Conservation (phyloP, 441 rosid species). For the Metrosideros polymorpha region DNA sequence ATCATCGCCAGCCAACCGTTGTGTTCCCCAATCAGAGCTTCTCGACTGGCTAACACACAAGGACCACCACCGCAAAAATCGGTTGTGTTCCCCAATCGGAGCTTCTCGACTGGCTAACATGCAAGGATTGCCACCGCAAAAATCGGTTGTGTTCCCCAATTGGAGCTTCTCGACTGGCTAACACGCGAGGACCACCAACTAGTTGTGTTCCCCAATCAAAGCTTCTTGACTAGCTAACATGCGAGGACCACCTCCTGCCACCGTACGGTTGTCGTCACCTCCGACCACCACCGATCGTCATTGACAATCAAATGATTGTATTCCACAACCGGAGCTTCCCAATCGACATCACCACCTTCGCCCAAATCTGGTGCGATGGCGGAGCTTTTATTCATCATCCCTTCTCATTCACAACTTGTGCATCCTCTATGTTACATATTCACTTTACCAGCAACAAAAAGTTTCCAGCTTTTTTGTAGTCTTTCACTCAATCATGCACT, state of each 20-base stretch:
- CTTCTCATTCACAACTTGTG: background rate
- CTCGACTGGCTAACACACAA: too few species aligned
- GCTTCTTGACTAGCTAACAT: background rate
- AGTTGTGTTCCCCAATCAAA: background rate
- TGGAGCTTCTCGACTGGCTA: too few species aligned
- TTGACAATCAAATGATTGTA: background rate
- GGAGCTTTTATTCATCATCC: background rate
- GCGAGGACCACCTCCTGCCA: background rate
- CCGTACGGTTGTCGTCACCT: too few species aligned
- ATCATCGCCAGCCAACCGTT: background rate
- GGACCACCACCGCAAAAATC: too few species aligned
- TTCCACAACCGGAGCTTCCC: background rate
- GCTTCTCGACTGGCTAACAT: too few species aligned
- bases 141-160: too few species aligned
- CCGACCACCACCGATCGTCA: background rate
- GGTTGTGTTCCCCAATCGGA: too few species aligned
- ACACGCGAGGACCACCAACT: too few species aligned
- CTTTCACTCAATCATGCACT: background rate
- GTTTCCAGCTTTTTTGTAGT: background rate
- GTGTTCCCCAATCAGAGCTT: too few species aligned
- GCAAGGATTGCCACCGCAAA: too few species aligned
- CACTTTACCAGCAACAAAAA: background rate
- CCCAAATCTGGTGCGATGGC: background rate
- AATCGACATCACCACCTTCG: background rate
- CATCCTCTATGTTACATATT: background rate